Percentiles rank a stretch among this genome's conserved stretches.
These are phyloP conservation scores for Calonectria naviculata DNA, from an alignment of 2,329 filamentous ascomycete genomes.

Conservation along the genomic window DNA sequence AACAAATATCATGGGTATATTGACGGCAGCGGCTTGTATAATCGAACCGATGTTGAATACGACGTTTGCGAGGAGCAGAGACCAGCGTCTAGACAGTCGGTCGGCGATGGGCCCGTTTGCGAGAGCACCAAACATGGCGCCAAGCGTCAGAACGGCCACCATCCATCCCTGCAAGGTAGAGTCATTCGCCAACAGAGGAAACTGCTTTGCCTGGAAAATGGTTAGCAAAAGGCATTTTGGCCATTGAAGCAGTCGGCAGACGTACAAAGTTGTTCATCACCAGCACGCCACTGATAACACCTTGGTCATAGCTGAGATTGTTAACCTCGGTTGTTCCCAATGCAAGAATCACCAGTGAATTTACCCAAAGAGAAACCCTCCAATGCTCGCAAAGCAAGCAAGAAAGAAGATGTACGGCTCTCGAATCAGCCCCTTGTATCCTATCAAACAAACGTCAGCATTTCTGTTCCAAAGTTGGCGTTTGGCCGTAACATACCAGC, in stretches of 20 bases:
- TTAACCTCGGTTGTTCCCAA: not conserved
- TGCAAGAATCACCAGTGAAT: not conserved
- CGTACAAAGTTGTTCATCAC: slow-evolving; percentile 18
- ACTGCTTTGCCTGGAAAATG: slow-evolving; percentile 6
- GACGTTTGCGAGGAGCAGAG: slow-evolving; percentile 40
- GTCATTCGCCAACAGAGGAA: slow-evolving; percentile 11
- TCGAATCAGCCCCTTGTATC: slow-evolving; percentile 16
- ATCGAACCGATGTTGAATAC: slow-evolving; percentile 33
- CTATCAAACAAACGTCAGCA: not conserved
- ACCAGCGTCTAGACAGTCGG: slow-evolving; percentile 37
- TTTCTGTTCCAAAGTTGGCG: not conserved
- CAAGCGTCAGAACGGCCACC: slow-evolving; percentile 55
- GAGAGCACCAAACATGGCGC: slow-evolving; percentile 58
- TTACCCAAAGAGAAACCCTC: slow-evolving; percentile 15
- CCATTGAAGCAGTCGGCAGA: not conserved
- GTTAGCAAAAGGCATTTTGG: not conserved
- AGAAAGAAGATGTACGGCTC: slow-evolving; percentile 18
- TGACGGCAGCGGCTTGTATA: slow-evolving; percentile 17
- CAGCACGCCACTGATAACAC: slow-evolving; percentile 16
- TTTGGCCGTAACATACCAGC: not conserved
- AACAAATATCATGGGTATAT: slow-evolving; percentile 18
- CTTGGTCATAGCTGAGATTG: slow-evolving; percentile 4
- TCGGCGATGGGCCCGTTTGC: slow-evolving; percentile 47
- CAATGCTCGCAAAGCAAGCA: slow-evolving; percentile 16
- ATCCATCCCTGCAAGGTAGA: slow-evolving; percentile 42